Base-by-base conservation (phyloP, 129 eudicot genomes). In the Chrysanthemum makinoi region DNA sequence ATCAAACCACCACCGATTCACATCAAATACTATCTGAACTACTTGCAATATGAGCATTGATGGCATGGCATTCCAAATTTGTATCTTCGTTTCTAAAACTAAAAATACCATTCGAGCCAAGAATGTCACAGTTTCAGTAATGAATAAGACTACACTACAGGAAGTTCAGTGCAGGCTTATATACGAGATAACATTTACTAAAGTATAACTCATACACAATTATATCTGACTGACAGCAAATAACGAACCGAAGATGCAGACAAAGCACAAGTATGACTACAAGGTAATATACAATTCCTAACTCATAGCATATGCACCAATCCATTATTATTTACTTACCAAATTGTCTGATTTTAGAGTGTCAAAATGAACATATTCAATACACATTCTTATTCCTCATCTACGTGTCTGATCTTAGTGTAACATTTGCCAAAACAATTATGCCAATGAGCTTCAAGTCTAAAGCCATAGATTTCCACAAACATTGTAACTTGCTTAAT, bases 391-490 rank as follows among this genome's bases (percentile, higher is more conserved):
- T 56, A 28, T 18, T 56, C 12, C 28, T 56, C 7, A 18, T 20
- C 5, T 4, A 18, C 4, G 2, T 56, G 28, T 18, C 62, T 16
- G 12, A 58, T 19, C 13, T 15, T 18, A 30, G 11, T 11, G 63
- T 10, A 12, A 30, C 33, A 2, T 58, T 58, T 20, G 63, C 63
- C 46, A 7, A 39, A 58, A 20, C 6, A 2, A 20, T 56, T 56
- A 56, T 56, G 62, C 3, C 63, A 56, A 13, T 58, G 63, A 58
- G 13, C 63, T 58, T 58, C 33, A 58, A 2, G 63, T 2, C 63
- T 10, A 58, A 22, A 3, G 26, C 26, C 63, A 19, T 57, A 57
- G 33, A 20, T 5, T 57, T 18, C 33, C 14, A 57, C 2, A 57
- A 10, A 57, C 22, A 57, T 3, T 5, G 6, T 7, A 8, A 17